These are phyloP conservation scores for Nadsonia commutata DNA, from an alignment of 1,139 yeast genomes.

Conservation along the genomic window DNA sequence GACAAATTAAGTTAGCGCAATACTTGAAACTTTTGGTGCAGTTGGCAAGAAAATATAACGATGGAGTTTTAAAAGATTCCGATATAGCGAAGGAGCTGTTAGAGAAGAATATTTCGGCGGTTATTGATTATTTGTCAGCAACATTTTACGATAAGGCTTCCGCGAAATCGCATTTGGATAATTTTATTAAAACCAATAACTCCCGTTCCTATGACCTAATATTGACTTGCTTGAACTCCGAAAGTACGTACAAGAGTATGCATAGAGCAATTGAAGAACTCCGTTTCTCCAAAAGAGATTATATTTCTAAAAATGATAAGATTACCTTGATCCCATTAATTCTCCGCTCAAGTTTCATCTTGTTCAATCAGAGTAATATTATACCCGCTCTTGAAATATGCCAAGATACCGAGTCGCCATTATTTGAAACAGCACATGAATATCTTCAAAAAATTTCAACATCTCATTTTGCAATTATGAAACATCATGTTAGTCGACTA, in stretches of 20 bases:
- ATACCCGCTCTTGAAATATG: conserved; percentile 37
- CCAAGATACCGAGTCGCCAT: conserved; percentile 24
- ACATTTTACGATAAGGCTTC: conserved; percentile 26
- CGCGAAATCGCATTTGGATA: conserved; percentile 3
- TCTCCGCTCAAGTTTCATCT: conserved; percentile 44
- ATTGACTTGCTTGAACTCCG: conserved; percentile 28
- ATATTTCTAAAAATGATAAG: not conserved
- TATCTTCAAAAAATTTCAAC: conserved; percentile 47
- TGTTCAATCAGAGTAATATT: conserved; percentile 55
- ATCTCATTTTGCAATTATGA: conserved; percentile 50
- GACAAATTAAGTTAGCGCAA: conserved; percentile 34
- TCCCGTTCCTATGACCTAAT: not conserved
- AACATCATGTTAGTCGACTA: conserved; percentile 28
- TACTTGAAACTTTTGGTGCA: conserved; percentile 25
- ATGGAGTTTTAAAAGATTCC: conserved; percentile 10
- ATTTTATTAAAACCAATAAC: conserved; percentile 2
- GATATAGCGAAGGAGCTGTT: conserved; percentile 10
- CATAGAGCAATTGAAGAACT: conserved; percentile 50
- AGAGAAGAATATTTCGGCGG: conserved; percentile 32
- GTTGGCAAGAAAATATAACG: conserved; percentile 13
- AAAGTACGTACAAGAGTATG: conserved; percentile 46
- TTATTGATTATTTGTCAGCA: not conserved
- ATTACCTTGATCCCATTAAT: conserved; percentile 35
- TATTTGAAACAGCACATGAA: conserved; percentile 31
- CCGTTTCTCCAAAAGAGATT: conserved; percentile 2